Evolutionary conservation across 805 yeast genomes (phyloP).

Genomic region (Kluyveromyces siamensis): DNA sequence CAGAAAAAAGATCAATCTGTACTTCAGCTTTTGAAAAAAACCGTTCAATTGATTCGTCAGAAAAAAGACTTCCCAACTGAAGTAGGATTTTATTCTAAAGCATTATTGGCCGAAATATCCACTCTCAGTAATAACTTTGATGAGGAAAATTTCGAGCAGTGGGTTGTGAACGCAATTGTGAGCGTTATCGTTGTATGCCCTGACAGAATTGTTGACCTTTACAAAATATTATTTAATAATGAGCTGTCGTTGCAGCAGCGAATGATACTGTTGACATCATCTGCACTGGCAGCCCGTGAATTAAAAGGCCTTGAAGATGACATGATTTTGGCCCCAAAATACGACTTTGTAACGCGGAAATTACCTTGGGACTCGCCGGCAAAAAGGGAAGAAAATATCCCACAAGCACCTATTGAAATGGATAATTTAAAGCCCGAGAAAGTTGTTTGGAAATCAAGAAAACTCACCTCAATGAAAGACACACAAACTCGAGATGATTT

Average conservation of each 20-base stretch:
- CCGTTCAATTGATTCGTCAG: slow-evolving; percentile 48
- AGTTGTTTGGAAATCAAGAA: slow-evolving; percentile 29
- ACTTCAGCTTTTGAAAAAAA: slow-evolving; percentile 35
- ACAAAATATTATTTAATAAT: slow-evolving; percentile 47
- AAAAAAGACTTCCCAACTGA: slow-evolving; percentile 56
- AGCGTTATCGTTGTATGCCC: slow-evolving; percentile 55
- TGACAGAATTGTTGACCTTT: slow-evolving; percentile 29
- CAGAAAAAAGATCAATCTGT: slow-evolving; percentile 31
- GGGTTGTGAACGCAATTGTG: slow-evolving; percentile 54
- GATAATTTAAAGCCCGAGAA: slow-evolving; percentile 8
- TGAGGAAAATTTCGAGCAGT: slow-evolving; percentile 50
- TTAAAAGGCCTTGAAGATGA: slow-evolving; percentile 54
- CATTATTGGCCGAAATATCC: slow-evolving; percentile 41
- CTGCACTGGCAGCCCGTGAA: slow-evolving; percentile 68
- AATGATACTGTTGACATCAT: slow-evolving; percentile 53
- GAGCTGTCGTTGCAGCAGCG: slow-evolving; percentile 81
- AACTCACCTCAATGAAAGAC: slow-evolving; percentile 10
- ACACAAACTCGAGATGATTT: slow-evolving; percentile 19
- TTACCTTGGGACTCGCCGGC: slow-evolving; percentile 22
- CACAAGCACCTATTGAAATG: not conserved
- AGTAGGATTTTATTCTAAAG: slow-evolving; percentile 46
- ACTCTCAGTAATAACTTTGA: slow-evolving; percentile 50
- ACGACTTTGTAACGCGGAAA: slow-evolving; percentile 28
- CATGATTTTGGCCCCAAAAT: slow-evolving; percentile 32
- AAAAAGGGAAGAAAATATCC: slow-evolving; percentile 3